These are phyloP conservation scores for Aspergillus ibericus DNA, from an alignment of 2,329 filamentous ascomycete genomes.

Conservation along the genomic window DNA sequence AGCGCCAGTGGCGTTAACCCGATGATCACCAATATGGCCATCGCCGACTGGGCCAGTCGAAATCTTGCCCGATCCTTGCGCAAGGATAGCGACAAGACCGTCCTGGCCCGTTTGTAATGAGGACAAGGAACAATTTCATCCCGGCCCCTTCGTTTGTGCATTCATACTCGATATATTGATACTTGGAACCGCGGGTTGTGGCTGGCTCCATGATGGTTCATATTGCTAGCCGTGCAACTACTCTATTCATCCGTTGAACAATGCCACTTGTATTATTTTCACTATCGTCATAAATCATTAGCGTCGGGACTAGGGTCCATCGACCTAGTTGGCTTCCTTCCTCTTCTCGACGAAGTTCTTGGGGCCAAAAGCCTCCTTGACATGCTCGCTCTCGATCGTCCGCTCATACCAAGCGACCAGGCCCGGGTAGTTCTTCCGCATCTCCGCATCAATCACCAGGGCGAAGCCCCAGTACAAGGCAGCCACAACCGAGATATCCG, in stretches of 20 bases:
- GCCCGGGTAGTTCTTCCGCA: slow-evolving; percentile 27
- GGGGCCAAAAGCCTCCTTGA: slow-evolving; percentile 29
- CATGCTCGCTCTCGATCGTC: slow-evolving; percentile 16
- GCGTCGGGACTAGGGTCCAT: not conserved
- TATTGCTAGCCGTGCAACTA: not conserved
- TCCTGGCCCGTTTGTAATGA: slow-evolving; percentile 27
- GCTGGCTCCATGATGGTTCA: not conserved
- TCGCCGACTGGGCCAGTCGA: slow-evolving; percentile 48
- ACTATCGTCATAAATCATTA: not conserved
- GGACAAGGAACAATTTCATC: not conserved
- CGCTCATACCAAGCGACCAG: slow-evolving; percentile 27
- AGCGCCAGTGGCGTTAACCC: slow-evolving; percentile 54
- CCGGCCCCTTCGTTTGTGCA: not conserved
- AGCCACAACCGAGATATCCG: slow-evolving; percentile 28
- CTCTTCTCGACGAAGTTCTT: not conserved
- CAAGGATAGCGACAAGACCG: slow-evolving; percentile 10
- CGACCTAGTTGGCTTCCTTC: not conserved
- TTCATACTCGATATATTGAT: not conserved
- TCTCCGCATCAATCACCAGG: slow-evolving; percentile 26
- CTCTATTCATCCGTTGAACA: not conserved
- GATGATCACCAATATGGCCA: slow-evolving; percentile 54
- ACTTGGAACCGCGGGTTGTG: not conserved
- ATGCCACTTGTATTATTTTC: not conserved
- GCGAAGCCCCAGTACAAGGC: slow-evolving; percentile 29
- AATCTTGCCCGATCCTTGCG: slow-evolving; percentile 38